These are phyloP conservation scores for Yueomyces sp. DNA, from an alignment of 1,139 yeast species.

Conservation along the genomic window DNA sequence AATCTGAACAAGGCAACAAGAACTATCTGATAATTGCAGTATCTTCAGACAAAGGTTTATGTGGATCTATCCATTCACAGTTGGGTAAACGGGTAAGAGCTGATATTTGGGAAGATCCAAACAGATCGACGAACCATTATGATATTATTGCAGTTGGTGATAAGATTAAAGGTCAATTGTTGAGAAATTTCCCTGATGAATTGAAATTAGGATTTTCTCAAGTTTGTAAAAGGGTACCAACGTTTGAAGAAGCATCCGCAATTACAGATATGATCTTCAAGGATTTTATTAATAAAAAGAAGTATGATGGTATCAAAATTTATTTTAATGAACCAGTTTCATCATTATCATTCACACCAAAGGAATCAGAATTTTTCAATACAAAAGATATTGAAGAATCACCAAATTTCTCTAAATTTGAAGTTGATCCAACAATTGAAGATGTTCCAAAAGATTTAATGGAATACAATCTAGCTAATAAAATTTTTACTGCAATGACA, in stretches of 20 bases:
- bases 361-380: conserved; percentile 53
- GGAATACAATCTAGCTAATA: conserved; percentile 84
- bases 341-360: conserved; percentile 86
- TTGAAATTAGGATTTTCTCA: conserved; percentile 73
- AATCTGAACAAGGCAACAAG: conserved; percentile 38
- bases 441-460: conserved; percentile 48
- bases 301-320: conserved; percentile 69
- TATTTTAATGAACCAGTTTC: conserved; percentile 79
- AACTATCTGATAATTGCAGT: conserved; percentile 67
- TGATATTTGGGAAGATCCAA: background rate
- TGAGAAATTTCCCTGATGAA: conserved; percentile 65
- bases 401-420: conserved; percentile 77
- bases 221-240: conserved; percentile 94
- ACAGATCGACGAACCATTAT: conserved; percentile 46
- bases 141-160: conserved; percentile 90
- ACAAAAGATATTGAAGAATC: conserved; percentile 69
- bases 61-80: conserved; percentile 97
- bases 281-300: conserved; percentile 31
- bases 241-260: conserved; percentile 77
- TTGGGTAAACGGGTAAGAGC: conserved; percentile 75
- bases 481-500: conserved; percentile 83
- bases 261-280: conserved; percentile 69
- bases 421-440: conserved; percentile 62
- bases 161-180: conserved; percentile 78
- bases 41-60: conserved; percentile 95